Evolutionary conservation across 2,329 filamentous ascomycete genomes (phyloP), one percentile per base, ranked within the genome.

Genomic region (Furcasterigmium sp.): DNA sequence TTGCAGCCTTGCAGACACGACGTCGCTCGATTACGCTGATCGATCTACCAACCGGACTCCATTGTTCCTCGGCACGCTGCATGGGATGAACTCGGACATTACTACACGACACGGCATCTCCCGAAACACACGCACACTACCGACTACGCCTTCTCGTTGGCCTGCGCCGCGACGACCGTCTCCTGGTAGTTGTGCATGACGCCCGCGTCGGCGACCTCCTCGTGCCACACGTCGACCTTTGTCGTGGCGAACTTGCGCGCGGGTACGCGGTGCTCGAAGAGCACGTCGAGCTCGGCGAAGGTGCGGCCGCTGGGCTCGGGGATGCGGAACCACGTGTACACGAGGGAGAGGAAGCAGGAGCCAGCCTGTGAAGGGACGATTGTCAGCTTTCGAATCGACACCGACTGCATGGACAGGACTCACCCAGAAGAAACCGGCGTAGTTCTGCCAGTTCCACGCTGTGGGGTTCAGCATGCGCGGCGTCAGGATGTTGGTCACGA

Each of bases 391-490:
- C 51, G 38, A 36, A 11, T 20, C 11, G 5, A 7, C 28, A 29
- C 18, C 20, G 18, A 13, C n/a, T 13, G 28, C 11, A n/a, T 11
- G 21, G 20, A 8, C 25, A 13, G 10, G 15, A 55, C 70, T 56
- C 60, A 76, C 65, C 86, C 89, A 89, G 71, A 94, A 94, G 68
- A 95, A 94, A 21, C 90, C 89, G 1, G 89, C 79, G 55, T 78
- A 93, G 66, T 93, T 93, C 47, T 80, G 75, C 90, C 89, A 95
- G 64, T 94, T 72, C 90, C 91, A 95, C 1, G 81, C 85, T 1
- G 72, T 75, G 0, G 90, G 88, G 66, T 95, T 95, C 34, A 95
- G 75, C 90, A 95, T 95, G 66, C 94, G 95, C 0, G 90, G 90
- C 0, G 88, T 94, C 32, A 95, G 65, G 4, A 95, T 84, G 40